Conservation (phyloP, 1,284 basidiomycete genomes). For the Boletus sp. region DNA sequence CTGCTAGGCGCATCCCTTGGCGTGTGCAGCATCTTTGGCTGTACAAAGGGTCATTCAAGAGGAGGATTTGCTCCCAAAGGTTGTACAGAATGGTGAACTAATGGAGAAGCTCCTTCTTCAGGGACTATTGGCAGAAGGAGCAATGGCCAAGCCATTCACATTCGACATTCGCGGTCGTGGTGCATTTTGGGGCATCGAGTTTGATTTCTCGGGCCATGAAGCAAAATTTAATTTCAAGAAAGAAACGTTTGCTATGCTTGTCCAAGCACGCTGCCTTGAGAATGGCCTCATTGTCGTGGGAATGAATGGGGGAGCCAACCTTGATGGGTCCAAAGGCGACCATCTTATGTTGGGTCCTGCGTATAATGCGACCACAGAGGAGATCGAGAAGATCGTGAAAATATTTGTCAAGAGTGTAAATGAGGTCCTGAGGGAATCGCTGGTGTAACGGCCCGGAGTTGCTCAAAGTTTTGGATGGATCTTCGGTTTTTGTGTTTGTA, state of each 20-base stretch:
- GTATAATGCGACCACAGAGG: constrained; percentile 66
- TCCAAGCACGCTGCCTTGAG: constrained; percentile 61
- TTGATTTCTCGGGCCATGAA: constrained; percentile 53
- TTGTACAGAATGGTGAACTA: constrained; percentile 57
- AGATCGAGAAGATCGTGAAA: constrained; percentile 63
- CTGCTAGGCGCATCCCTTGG: constrained; percentile 61
- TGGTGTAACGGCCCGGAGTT: constrained; percentile 8
- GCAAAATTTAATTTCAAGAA: constrained; percentile 49
- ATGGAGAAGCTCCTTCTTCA: constrained; percentile 54
- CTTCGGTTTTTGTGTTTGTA: too few species aligned
- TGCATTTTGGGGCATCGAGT: constrained; percentile 80
- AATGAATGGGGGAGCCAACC: constrained; percentile 62
- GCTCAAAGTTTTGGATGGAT: too few species aligned
- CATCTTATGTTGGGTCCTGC: constrained; percentile 69
- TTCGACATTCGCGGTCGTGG: constrained; percentile 79
- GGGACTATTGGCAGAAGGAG: constrained; percentile 51
- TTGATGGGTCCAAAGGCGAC: constrained; percentile 69
- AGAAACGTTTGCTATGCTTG: constrained; percentile 52
- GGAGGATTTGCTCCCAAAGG: constrained; percentile 68
- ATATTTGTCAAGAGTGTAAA: constrained; percentile 61
- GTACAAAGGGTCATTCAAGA: constrained; percentile 70
- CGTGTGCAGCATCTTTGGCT: constrained; percentile 74
- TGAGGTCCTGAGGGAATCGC: constrained; percentile 47
- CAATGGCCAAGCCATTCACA: constrained; percentile 56
- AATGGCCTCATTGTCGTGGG: constrained; percentile 70